Evolutionary conservation across 371 early-diverging fungal genomes (phyloP).

Genomic region (Haplosporangium sp.): DNA sequence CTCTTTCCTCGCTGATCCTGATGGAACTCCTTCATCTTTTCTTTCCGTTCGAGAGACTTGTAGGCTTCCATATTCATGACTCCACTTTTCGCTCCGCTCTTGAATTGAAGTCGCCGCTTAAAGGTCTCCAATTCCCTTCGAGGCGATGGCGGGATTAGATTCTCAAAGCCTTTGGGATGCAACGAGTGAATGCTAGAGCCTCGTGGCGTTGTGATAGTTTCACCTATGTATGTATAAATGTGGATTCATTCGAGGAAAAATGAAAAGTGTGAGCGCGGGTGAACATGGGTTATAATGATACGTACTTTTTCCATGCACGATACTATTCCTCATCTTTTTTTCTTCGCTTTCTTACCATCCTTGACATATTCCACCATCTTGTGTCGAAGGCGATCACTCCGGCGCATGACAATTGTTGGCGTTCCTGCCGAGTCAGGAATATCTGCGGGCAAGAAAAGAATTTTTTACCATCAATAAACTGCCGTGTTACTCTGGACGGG

Average conservation of each 20-base stretch:
- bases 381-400: conserved; percentile 39
- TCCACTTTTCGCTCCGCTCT: conserved; percentile 34
- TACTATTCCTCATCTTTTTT: too few relatives aligned
- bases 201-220: conserved; percentile 44
- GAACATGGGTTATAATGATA: background rate
- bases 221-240: conserved; percentile 9
- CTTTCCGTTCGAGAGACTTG: conserved; percentile 34
- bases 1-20: conserved; percentile 40
- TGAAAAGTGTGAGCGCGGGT: background rate
- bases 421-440: conserved; percentile 16
- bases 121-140: conserved; percentile 36
- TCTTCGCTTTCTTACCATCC: conserved; percentile 11
- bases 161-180: conserved; percentile 16
- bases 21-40: conserved; percentile 32
- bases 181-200: conserved; percentile 45
- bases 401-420: conserved; percentile 4
- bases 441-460: conserved; percentile 5
- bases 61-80: conserved; percentile 34
- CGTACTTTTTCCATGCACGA: too few relatives aligned
- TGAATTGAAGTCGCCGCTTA: conserved; percentile 47
- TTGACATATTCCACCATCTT: conserved; percentile 21
- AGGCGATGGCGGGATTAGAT: conserved; percentile 18
- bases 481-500: background rate
- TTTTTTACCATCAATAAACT: too few relatives aligned
- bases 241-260: background rate